phyloP scores from a whole-genome alignment of 495 filamentous ascomycete genomes.

The Margaritispora aquatica region DNA sequence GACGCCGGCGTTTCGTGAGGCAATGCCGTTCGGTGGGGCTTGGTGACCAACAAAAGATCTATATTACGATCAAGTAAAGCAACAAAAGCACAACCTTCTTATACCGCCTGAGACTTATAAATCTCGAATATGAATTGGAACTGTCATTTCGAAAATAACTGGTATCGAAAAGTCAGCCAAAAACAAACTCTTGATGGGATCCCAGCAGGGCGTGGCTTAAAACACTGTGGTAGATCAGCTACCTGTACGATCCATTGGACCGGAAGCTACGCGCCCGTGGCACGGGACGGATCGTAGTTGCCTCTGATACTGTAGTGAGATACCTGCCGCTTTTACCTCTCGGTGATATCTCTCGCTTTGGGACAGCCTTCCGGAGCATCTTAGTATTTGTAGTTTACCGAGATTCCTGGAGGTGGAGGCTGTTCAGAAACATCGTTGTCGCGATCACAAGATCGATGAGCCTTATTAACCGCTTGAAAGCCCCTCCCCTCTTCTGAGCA shows the following conservation, averaged over 20 bases:
- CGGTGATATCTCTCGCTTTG: neutral
- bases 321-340: neutral
- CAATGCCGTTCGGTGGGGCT: neutral
- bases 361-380: neutral
- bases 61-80: neutral
- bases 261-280: neutral
- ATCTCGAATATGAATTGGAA: neutral
- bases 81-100: neutral
- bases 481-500: neutral
- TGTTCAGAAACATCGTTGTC: neutral
- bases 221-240: too few species aligned
- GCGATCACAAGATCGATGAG: neutral
- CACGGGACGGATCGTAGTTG: neutral
- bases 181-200: neutral
- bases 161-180: neutral
- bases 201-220: too few species aligned
- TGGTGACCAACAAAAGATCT: neutral
- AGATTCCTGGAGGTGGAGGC: neutral
- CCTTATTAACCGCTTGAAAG: neutral
- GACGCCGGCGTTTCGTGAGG: neutral
- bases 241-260: neutral
- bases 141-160: neutral
- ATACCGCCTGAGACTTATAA: neutral
- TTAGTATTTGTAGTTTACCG: neutral
- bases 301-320: neutral